phyloP scores from a whole-genome alignment of 129 eudicot genomes.

The Cynara cardunculus region DNA sequence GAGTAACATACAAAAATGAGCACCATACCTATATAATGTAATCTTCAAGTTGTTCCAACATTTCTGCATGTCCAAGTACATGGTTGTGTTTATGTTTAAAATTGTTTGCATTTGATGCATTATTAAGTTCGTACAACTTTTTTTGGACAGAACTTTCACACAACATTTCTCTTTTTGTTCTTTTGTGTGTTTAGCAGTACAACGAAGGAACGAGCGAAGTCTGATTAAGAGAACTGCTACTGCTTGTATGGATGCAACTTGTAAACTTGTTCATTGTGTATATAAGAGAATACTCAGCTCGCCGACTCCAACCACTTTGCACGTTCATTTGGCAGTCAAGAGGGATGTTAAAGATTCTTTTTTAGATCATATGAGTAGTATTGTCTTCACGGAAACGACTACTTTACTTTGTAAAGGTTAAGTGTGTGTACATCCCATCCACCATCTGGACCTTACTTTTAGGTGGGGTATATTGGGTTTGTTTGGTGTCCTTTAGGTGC shows the following conservation, averaged over 20 bases:
- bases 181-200: neutral
- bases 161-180: neutral
- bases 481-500: neutral
- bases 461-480: neutral
- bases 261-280: neutral
- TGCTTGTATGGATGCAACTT: neutral
- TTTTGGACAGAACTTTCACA: neutral
- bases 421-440: neutral
- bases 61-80: neutral
- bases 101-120: slow-evolving; percentile 19
- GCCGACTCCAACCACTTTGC: neutral
- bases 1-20: slow-evolving; percentile 13
- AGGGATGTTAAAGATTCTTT: neutral
- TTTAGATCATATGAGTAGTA: neutral
- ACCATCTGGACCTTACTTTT: neutral
- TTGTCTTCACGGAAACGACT: neutral
- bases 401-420: neutral
- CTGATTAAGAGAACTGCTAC: neutral
- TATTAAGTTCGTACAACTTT: slow-evolving; percentile 10
- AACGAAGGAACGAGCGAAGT: neutral
- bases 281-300: neutral
- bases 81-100: slow-evolving; percentile 18
- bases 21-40: slow-evolving; percentile 23
- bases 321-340: neutral
- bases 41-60: slow-evolving; percentile 12